phyloP scores from a whole-genome alignment of 1,139 yeast genomes.

The Protomyces pachydermus region DNA sequence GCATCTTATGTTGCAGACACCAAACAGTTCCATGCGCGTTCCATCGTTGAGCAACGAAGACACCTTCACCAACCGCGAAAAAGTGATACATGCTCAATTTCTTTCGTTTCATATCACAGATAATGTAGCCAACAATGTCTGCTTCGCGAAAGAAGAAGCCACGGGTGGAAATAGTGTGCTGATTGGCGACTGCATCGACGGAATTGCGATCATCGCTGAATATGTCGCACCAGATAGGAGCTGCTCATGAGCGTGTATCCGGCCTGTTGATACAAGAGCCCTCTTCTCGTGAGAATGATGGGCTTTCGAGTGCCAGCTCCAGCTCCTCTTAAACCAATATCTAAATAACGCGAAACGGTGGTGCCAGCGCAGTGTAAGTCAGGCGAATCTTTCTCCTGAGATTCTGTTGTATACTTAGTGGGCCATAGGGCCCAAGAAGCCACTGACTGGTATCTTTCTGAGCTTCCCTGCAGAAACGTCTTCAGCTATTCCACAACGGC shows the following conservation, averaged over 20 bases:
- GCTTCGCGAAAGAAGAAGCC: conserved; percentile 18
- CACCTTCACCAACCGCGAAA: too few species aligned
- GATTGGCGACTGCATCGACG: conserved; percentile 14
- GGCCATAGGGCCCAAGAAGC: conserved; percentile 12
- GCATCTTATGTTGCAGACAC: too few species aligned
- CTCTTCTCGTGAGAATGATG: conserved; percentile 7
- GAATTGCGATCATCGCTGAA: neutral
- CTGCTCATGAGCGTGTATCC: neutral
- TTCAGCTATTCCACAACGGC: conserved; percentile 15
- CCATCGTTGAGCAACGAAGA: too few species aligned
- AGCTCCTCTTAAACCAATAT: neutral
- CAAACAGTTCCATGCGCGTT: too few species aligned
- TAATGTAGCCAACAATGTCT: neutral
- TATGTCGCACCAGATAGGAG: conserved; percentile 1
- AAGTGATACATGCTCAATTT: too few species aligned
- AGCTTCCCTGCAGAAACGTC: neutral
- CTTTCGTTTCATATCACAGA: too few species aligned
- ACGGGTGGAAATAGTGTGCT: conserved; percentile 10
- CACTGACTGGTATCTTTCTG: conserved; percentile 1
- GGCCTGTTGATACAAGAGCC: conserved; percentile 2
- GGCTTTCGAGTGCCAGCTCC: neutral
- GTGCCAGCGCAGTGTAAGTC: conserved; percentile 19
- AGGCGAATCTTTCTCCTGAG: conserved; percentile 14
- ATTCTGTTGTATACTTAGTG: conserved; percentile 6
- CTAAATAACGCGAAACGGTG: conserved; percentile 11